These are phyloP conservation scores for Helenozyma rhizophorensis DNA, from an alignment of 805 yeast species.

Conservation along the genomic window DNA sequence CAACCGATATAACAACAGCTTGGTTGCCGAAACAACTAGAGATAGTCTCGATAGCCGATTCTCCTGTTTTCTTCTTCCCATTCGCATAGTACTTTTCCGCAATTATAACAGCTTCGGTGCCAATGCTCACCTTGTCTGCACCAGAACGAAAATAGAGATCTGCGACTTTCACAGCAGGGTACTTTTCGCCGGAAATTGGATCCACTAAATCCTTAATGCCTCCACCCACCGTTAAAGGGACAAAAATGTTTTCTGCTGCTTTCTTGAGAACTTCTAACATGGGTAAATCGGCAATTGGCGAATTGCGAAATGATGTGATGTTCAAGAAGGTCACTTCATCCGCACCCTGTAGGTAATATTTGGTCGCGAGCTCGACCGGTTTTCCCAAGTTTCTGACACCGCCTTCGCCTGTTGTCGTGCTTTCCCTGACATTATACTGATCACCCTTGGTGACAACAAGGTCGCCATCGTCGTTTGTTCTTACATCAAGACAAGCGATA, in stretches of 20 bases:
- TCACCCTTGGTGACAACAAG: constrained; percentile 98
- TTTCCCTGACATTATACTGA: constrained; percentile 93
- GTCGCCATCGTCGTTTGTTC: constrained; percentile 92
- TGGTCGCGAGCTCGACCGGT: constrained; percentile 91
- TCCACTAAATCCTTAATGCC: constrained; percentile 91
- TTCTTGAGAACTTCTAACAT: constrained; percentile 84
- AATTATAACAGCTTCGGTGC: constrained; percentile 93
- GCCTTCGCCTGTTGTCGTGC: constrained; percentile 35
- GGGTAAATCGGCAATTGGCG: constrained; percentile 90
- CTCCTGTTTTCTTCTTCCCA: constrained; percentile 60
- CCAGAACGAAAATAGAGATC: constrained; percentile 90
- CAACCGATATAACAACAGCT: constrained; percentile 98
- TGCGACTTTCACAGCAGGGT: constrained; percentile 90
- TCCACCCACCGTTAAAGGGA: constrained; percentile 97
- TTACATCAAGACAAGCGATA: constrained; percentile 95
- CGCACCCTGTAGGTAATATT: constrained; percentile 90
- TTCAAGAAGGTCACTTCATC: constrained; percentile 94
- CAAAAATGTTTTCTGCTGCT: constrained; percentile 89
- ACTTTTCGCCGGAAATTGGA: constrained; percentile 65
- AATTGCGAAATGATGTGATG: constrained; percentile 92
- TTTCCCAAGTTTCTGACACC: constrained; percentile 91
- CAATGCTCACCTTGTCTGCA: constrained; percentile 96
- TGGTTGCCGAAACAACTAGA: constrained; percentile 91
- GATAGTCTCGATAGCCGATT: constrained; percentile 88
- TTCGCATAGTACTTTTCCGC: constrained; percentile 75